Evolutionary conservation across 345 rosid genomes (phyloP), one percentile per base, ranked within the genome.

Genomic region (Anacardium occidentale): DNA sequence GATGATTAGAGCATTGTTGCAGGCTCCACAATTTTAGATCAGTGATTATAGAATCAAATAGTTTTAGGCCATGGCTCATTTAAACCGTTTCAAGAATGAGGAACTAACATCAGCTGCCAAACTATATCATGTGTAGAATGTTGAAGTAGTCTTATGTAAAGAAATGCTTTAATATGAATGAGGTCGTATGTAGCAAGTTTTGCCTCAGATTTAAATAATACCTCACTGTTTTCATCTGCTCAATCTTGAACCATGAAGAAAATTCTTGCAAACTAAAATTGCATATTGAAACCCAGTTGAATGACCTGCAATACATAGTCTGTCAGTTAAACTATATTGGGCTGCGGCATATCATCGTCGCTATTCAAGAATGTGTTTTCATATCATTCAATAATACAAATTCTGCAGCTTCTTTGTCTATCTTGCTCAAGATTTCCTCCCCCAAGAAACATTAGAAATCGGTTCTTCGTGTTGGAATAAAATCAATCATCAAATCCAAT

Each of bases 91-190:
- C 37, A 66, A 72, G 57, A 25, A 10, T 14, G 17, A 48, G 24
- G 61, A 62, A 24, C 32, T 10, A 21, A 24, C 58, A 37, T 15
- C 52, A 10, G 11, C 3, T 1, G 7, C 21, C 13, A 45, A 11
- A 13, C 4, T 22, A 56, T 22, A 56, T 60, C 61, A 25, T 42
- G 57, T 70, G 68, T 72, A 65, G 70, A 51, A 76, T 70, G 70
- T 67, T 17, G 64, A 72, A 50, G 37, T 67, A 76, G 79, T 77
- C 68, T n/a, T 25, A 14, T 79, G 85, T 81, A 84, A 81, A 79
- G 78, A 62, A 62, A 69, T 72, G 75, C 48, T 68, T 56, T 25
- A 44, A 66, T 75, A 57, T 67, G 68, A 44, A 57, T 62, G 68
- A 52, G 58, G 70, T 67, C 45, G 52, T 44, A 56, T 62, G 66